These are phyloP conservation scores for Chrysopogon serrulatus DNA, from an alignment of 176 grass and related monocot genomes.

Conservation along the genomic window DNA sequence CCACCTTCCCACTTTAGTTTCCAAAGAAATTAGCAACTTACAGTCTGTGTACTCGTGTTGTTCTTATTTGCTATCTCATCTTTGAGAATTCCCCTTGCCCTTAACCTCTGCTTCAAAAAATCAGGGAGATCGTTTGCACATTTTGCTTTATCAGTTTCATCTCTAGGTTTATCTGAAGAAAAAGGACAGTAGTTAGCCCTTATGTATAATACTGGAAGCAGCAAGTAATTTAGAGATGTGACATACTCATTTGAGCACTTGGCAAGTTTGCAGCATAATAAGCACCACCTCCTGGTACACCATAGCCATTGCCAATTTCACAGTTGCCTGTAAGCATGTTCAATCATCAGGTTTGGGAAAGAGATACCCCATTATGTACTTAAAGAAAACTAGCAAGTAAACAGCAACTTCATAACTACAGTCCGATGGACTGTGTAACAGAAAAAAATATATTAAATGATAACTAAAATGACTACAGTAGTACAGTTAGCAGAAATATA, in stretches of 20 bases:
- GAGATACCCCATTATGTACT: neutral
- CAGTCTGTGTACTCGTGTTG: conserved; percentile 35
- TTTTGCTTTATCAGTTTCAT: conserved; percentile 48
- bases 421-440: neutral
- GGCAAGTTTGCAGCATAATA: conserved; percentile 65
- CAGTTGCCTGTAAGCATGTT: conserved; percentile 57
- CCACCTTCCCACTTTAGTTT: neutral
- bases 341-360: conserved; percentile 28
- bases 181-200: conserved; percentile 6
- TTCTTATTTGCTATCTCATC: conserved; percentile 43
- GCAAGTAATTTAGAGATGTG: conserved; percentile 1
- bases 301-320: conserved; percentile 99
- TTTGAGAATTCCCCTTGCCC: conserved; percentile 87
- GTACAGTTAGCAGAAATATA: conserved; percentile 1
- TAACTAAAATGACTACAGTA: conserved; percentile 2
- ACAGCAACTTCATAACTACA: neutral
- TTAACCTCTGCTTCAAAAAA: conserved; percentile 78
- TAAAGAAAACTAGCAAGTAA: conserved; percentile 1
- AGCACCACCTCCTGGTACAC: conserved; percentile 91
- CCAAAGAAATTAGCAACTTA: conserved; percentile 29
- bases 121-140: conserved; percentile 66
- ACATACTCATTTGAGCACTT: conserved; percentile 54
- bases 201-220: conserved; percentile 27
- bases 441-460: neutral
- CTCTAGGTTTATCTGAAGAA: conserved; percentile 47